These are phyloP conservation scores for Blastocladiella emersonii DNA, from an alignment of 371 early-diverging fungal genomes.

Conservation along the genomic window DNA sequence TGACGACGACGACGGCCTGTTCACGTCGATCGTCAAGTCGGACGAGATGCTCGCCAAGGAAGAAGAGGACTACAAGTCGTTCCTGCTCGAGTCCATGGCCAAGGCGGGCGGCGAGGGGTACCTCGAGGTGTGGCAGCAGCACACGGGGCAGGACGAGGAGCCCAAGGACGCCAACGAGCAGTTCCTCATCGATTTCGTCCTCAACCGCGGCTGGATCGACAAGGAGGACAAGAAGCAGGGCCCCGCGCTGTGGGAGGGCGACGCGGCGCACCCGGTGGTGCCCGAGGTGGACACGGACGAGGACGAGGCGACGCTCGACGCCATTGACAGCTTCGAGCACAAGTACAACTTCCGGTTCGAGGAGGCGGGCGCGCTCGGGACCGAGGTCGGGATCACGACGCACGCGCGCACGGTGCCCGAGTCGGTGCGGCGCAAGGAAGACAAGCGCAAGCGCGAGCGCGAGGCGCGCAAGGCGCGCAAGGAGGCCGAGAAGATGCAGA, in stretches of 20 bases:
- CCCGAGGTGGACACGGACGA: conserved; percentile 39
- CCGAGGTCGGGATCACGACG: not conserved
- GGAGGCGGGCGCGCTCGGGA: conserved; percentile 41
- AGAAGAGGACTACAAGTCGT: conserved; percentile 68
- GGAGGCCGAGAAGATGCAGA: conserved; percentile 42
- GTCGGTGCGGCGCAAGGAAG: conserved; percentile 49
- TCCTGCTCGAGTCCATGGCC: conserved; percentile 63
- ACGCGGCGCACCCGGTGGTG: not conserved
- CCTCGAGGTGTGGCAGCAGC: conserved; percentile 45
- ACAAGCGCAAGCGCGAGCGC: conserved; percentile 53
- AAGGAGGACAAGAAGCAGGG: conserved; percentile 40
- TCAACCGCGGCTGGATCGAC: conserved; percentile 90
- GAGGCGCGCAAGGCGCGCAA: conserved; percentile 53
- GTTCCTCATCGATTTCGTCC: conserved; percentile 76
- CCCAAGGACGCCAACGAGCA: conserved; percentile 49
- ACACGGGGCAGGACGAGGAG: conserved; percentile 33
- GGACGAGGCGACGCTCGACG: conserved; percentile 53
- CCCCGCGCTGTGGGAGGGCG: conserved; percentile 38
- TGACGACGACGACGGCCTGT: conserved; percentile 43
- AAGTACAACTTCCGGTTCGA: conserved; percentile 87
- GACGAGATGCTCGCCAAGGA: conserved; percentile 56
- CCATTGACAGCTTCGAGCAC: conserved; percentile 74
- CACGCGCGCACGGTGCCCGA: conserved; percentile 8
- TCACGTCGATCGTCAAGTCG: conserved; percentile 54
- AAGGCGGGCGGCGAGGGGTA: conserved; percentile 9